These are phyloP conservation scores for Scedosporium boydii DNA, from an alignment of 2,329 filamentous ascomycete species.

Conservation along the genomic window DNA sequence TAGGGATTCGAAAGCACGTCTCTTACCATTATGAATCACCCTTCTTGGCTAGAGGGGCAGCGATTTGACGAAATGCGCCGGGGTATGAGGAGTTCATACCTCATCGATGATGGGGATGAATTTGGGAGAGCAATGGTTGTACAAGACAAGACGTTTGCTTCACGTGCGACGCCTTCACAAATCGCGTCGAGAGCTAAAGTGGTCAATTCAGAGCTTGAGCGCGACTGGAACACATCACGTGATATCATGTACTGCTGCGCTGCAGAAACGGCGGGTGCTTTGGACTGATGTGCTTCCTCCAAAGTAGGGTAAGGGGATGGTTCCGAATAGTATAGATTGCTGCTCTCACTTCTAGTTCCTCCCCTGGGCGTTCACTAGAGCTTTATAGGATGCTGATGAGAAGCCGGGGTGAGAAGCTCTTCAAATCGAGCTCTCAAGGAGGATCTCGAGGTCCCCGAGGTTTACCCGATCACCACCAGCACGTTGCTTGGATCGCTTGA, in stretches of 20 bases:
- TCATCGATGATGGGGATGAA: not conserved
- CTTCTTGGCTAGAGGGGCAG: not conserved
- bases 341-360: too few species aligned
- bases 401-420: too few species aligned
- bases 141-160: not conserved
- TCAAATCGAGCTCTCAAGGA: too few species aligned
- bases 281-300: too few species aligned
- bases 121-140: not conserved
- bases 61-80: constrained; percentile 3
- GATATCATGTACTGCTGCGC: not conserved
- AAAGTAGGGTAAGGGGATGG: too few species aligned
- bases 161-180: not conserved
- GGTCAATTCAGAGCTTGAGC: not conserved
- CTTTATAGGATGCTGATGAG: too few species aligned
- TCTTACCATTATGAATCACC: not conserved
- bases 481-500: too few species aligned
- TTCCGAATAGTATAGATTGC: too few species aligned
- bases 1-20: not conserved
- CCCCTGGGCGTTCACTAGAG: too few species aligned
- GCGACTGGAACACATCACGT: not conserved
- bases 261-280: too few species aligned
- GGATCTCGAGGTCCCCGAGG: too few species aligned
- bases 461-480: too few species aligned
- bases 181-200: not conserved
- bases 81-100: not conserved